Base-by-base conservation (phyloP, 495 filamentous ascomycete genomes). In the Penicillium subrubescens region DNA sequence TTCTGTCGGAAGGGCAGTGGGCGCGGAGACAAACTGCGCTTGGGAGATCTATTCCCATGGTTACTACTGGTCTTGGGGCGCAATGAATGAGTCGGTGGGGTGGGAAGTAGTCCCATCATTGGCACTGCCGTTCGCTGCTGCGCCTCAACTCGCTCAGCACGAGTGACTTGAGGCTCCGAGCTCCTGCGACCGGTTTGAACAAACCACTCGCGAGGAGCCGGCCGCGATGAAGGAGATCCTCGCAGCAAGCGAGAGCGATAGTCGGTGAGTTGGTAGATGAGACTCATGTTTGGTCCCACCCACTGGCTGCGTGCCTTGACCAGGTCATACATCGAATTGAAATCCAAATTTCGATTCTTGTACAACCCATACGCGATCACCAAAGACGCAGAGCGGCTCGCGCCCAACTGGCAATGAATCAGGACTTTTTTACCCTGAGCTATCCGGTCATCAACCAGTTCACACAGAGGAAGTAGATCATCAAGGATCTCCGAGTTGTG, bases 281-380 rank as follows among this genome's bases (percentile, higher is more conserved):
- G 81, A 66, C 91, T 93, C 95, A 99, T 99, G 73, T 99, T 99
- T 1, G 95, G 95, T 15, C 93, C 94, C 59, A 99, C 96, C 95
- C 95, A 99, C 66, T 86, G 87, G 72, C 94, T 97, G 71, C 91
- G 90, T 48, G 83, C 83, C 75, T 99, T 97, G 23, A 97, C 96
- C 5, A 89, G 84, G 72, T 93, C 86, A 71, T 99, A 99, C 60
- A 94, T 93, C 55, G 96, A 91, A 72, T 97, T 96, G 60, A 98
- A 95, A 63, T 87, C 92, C 66, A 96, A 73, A 23, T 89, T 83
- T 8, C 91, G 92, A 67, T 97, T 92, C 73, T 93, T 95, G 77
- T 93, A 98, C 57, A 99, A 81, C 27, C 94, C 94, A 72, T 98
- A 99, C 23, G 96, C 95, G 54, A 98, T 96, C 57, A 99, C 92